phyloP scores from a whole-genome alignment of 169 alveolate species.

The Theileria orientalis region DNA sequence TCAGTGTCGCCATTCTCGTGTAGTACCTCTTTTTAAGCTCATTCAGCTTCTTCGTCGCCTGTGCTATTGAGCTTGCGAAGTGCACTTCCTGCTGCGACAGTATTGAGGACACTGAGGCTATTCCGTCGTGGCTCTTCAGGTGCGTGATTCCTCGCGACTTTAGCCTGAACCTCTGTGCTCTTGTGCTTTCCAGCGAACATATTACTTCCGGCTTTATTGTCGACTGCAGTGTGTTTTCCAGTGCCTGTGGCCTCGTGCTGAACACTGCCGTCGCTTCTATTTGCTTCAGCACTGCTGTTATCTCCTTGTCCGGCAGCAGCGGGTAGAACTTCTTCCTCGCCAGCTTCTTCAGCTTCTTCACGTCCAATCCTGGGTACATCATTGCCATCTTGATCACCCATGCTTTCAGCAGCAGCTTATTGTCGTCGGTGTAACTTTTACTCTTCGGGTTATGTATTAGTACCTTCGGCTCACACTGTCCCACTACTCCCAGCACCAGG shows the following conservation, averaged over 20 bases:
- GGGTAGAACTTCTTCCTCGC: slow-evolving; percentile 75
- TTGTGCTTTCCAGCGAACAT: slow-evolving; percentile 80
- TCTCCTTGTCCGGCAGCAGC: slow-evolving; percentile 73
- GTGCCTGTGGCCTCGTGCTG: slow-evolving; percentile 61
- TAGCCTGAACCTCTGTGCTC: slow-evolving; percentile 73
- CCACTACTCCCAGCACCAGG: slow-evolving; percentile 78
- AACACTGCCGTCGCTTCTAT: slow-evolving; percentile 56
- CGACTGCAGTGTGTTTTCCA: slow-evolving; percentile 73
- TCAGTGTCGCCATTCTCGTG: slow-evolving; percentile 57
- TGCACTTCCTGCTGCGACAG: slow-evolving; percentile 63
- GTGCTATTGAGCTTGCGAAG: slow-evolving; percentile 23
- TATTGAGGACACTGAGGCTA: slow-evolving; percentile 33
- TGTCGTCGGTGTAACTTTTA: slow-evolving; percentile 66
- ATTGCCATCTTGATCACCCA: slow-evolving; percentile 74
- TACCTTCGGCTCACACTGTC: slow-evolving; percentile 85
- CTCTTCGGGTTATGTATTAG: slow-evolving; percentile 79
- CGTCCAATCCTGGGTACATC: slow-evolving; percentile 55
- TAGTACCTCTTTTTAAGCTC: slow-evolving; percentile 55
- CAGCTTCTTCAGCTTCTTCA: slow-evolving; percentile 68
- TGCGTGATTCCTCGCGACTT: slow-evolving; percentile 73
- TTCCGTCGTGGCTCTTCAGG: slow-evolving; percentile 66
- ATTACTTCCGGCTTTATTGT: slow-evolving; percentile 79
- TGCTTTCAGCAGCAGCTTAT: slow-evolving; percentile 73
- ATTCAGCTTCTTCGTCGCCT: slow-evolving; percentile 26
- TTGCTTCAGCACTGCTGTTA: slow-evolving; percentile 70